A percentile compares a stretch with the other conserved stretches of the same genome.
Conservation (phyloP, 192 early-diverging fungal species). For the Borealophlyctis nickersoniae region DNA sequence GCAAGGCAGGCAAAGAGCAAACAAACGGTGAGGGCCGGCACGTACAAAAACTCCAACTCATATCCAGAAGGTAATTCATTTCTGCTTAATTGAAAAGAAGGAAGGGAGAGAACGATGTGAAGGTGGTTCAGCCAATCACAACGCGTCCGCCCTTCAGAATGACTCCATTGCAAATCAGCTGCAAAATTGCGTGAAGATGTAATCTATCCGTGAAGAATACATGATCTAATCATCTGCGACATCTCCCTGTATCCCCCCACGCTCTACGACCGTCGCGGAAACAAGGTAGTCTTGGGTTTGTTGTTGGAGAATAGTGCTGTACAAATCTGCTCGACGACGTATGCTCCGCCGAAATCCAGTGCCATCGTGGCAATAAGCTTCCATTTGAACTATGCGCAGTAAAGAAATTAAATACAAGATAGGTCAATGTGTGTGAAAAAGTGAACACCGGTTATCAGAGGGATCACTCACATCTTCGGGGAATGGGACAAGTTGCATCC, state of each 20-base stretch:
- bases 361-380: slow-evolving; percentile 80
- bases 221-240: no score
- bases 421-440: neutral
- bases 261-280: slow-evolving; percentile 6
- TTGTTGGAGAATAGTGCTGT: slow-evolving; percentile 85
- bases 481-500: slow-evolving; percentile 87
- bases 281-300: slow-evolving; percentile 54
- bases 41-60: no score
- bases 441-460: neutral
- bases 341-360: slow-evolving; percentile 84
- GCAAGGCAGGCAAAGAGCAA: no score
- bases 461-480: slow-evolving; percentile 63
- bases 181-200: no score
- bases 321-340: slow-evolving; percentile 72
- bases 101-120: no score
- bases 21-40: no score
- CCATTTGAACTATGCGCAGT: slow-evolving; percentile 65
- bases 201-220: no score
- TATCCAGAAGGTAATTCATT: no score
- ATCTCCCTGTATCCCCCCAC: neutral
- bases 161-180: no score
- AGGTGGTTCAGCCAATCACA: no score
- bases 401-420: slow-evolving; percentile 8
- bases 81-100: no score
- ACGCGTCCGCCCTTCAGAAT: no score